Evolutionary conservation across 192 early-diverging fungal species (phyloP), one percentile per base, ranked within the genome.

Genomic region (Coemansia sp.): DNA sequence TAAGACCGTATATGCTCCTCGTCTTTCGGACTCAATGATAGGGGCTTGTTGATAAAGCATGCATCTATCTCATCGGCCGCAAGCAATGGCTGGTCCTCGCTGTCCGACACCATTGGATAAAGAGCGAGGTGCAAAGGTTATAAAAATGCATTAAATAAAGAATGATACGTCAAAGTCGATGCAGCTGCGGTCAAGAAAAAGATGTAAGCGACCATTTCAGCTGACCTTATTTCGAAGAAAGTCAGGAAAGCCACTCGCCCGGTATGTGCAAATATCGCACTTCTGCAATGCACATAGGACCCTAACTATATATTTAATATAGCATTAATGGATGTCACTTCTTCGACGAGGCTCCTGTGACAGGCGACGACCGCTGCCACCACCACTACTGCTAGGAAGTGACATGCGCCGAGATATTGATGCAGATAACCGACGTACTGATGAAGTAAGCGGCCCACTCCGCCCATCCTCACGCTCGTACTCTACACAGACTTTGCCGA

Each of bases 21-120:
- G 5, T 82, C 79, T 39, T 82, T 68, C 33, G 11, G 41, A 13
- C 53, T 68, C n/a, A 75, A 42, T 8, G 33, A 50, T 50, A 74
- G 33, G 19, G 39, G 64, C 60, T 73, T 50, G 63, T 78, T 78
- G 63, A 78, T 70, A 24, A 60, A 16, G n/a, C 16, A n/a, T 2
- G n/a, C 56, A 4, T 24, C 51, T 6, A 36, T 34, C 9, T 33
- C 27, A 56, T 16, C 31, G 17, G 33, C 56, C 8, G 10, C 17
- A 35, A 59, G 33, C 21, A 66, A 19, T 13, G 64, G 53, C 56
- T 7, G 56, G 5, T 1, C 33, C 56, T 59, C 56, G 33, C n/a
- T 35, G 34, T n/a, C 33, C 36, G 56, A 36, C 34, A n/a, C 4
- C 17, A 27, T 8, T 59, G 13, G 34, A 11, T 36, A 29, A 35